A percentile compares a stretch with the other conserved stretches of the same genome.
These are phyloP conservation scores for Rhodocollybia butyracea DNA, from an alignment of 768 basidiomycete genomes.

Conservation along the genomic window DNA sequence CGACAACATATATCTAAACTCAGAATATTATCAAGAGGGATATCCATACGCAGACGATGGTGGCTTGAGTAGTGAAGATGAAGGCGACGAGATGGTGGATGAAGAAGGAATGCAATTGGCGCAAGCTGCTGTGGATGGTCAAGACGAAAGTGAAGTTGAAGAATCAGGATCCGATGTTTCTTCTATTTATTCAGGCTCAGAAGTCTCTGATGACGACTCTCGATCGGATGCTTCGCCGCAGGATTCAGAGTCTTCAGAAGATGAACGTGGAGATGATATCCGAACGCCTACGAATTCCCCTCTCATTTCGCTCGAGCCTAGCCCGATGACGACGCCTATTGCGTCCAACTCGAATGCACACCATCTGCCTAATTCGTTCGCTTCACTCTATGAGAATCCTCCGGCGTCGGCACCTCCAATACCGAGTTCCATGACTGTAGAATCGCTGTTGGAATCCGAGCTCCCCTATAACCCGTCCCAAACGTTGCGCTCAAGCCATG, in stretches of 20 bases:
- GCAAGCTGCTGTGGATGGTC: background rate
- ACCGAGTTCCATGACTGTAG: no score
- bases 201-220: background rate
- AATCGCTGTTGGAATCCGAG: no score
- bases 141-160: slow-evolving; percentile 15
- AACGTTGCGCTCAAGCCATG: background rate
- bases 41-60: slow-evolving; percentile 70
- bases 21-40: slow-evolving; percentile 20
- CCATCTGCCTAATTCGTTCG: slow-evolving; percentile 17
- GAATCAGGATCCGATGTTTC: slow-evolving; percentile 1
- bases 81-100: background rate
- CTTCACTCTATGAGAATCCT: slow-evolving; percentile 12
- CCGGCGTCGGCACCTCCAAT: background rate
- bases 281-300: slow-evolving; percentile 6
- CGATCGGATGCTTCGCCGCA: background rate
- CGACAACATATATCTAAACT: background rate
- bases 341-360: slow-evolving; percentile 16
- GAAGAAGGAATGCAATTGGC: background rate
- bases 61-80: slow-evolving; percentile 34
- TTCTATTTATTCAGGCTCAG: slow-evolving; percentile 16
- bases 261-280: background rate
- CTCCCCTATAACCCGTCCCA: background rate
- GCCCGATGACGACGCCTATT: slow-evolving; percentile 24
- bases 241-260: background rate
- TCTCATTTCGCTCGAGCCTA: background rate